phyloP scores from a whole-genome alignment of 495 filamentous ascomycete genomes.

The Thozetella sp. region DNA sequence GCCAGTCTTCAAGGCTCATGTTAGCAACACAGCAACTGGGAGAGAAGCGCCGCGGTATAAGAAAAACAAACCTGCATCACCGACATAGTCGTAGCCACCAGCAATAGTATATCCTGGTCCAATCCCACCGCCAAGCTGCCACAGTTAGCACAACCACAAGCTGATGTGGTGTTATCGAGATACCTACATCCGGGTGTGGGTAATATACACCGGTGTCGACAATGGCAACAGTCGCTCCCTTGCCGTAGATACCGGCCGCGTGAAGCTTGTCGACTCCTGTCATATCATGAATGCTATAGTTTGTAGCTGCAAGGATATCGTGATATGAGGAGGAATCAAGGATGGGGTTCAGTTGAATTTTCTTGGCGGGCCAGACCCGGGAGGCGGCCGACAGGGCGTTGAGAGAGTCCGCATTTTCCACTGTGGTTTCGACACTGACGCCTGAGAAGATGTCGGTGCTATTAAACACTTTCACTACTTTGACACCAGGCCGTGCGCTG shows the following conservation, averaged over 20 bases:
- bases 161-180: not conserved
- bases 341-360: conserved; percentile 13
- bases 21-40: not conserved
- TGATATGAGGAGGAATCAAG: conserved; percentile 8
- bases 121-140: conserved; percentile 31
- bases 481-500: not conserved
- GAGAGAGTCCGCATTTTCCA: conserved; percentile 22
- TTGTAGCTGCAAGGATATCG: conserved; percentile 15
- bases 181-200: conserved; percentile 34
- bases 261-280: conserved; percentile 33
- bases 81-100: conserved; percentile 33
- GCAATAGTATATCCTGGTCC: conserved; percentile 29
- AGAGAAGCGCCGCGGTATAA: not conserved
- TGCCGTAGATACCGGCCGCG: conserved; percentile 24
- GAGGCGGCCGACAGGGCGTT: conserved; percentile 13
- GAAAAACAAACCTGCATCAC: conserved; percentile 15
- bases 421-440: not conserved
- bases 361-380: conserved; percentile 23
- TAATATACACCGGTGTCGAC: conserved; percentile 53
- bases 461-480: conserved; percentile 26
- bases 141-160: not conserved
- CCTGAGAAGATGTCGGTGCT: conserved; percentile 15
- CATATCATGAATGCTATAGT: conserved; percentile 26
- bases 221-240: conserved; percentile 25
- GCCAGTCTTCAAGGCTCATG: conserved; percentile 14